Conservation (phyloP, 1,284 basidiomycete species). For the Peniophora sp. region DNA sequence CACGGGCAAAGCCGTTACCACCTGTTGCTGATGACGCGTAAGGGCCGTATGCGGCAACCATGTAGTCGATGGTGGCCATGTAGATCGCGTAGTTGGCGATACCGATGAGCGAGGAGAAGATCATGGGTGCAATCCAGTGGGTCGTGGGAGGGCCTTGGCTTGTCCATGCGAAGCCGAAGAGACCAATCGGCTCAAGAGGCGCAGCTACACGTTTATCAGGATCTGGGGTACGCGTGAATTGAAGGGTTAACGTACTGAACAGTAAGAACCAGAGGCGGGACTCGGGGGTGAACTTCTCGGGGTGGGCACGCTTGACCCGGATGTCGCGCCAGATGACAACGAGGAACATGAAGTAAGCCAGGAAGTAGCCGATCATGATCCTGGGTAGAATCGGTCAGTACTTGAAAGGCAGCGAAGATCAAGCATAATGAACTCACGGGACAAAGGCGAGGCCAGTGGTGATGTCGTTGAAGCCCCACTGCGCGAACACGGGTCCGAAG, state of each 20-base stretch:
- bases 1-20: slow-evolving; percentile 14
- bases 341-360: slow-evolving; percentile 13
- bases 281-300: slow-evolving; percentile 9
- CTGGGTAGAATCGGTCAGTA: slow-evolving; percentile 1
- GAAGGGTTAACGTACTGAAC: slow-evolving; percentile 1
- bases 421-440: slow-evolving; percentile 7
- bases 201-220: too few relatives aligned
- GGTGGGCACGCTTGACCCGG: slow-evolving; percentile 4
- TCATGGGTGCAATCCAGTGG: slow-evolving; percentile 12
- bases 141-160: slow-evolving; percentile 11
- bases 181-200: slow-evolving; percentile 12
- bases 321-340: slow-evolving; percentile 11
- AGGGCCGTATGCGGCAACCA: slow-evolving; percentile 13
- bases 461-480: slow-evolving; percentile 11
- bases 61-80: slow-evolving; percentile 16
- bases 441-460: slow-evolving; percentile 10
- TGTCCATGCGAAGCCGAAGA: slow-evolving; percentile 15
- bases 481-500: slow-evolving; percentile 11
- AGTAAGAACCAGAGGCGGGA: slow-evolving; percentile 12
- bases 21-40: slow-evolving; percentile 14
- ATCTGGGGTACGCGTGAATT: too few relatives aligned
- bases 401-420: background rate
- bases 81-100: slow-evolving; percentile 14
- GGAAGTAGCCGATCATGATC: slow-evolving; percentile 12
- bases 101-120: slow-evolving; percentile 12